These are phyloP conservation scores for Rhamnella rubrinervis DNA, from an alignment of 331 rosid species.

Conservation along the genomic window DNA sequence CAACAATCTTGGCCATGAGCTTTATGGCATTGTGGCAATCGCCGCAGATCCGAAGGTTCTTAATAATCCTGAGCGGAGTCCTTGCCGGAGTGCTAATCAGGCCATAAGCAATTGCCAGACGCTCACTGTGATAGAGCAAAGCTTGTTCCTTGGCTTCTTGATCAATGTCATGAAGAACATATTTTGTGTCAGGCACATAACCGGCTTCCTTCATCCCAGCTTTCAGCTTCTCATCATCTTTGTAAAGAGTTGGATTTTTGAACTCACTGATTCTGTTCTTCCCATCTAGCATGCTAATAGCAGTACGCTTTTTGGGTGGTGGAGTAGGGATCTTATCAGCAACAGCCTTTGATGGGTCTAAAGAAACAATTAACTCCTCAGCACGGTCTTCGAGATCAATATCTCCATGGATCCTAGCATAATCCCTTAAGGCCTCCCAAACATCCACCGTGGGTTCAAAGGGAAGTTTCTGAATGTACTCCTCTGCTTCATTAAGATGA, in stretches of 20 bases:
- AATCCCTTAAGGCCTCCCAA: constrained; percentile 67
- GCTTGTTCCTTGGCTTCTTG: constrained; percentile 98
- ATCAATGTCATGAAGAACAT: constrained; percentile 92
- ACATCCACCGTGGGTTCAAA: constrained; percentile 51
- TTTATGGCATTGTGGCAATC: constrained; percentile 93
- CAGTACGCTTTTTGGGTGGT: constrained; percentile 60
- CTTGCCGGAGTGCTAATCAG: constrained; percentile 89
- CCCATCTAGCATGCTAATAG: constrained; percentile 82
- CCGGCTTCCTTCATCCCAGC: constrained; percentile 74
- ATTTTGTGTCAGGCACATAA: constrained; percentile 86
- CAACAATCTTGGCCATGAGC: constrained; percentile 90
- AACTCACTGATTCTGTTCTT: constrained; percentile 67
- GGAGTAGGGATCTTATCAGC: constrained; percentile 68
- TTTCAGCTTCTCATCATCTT: constrained; percentile 87
- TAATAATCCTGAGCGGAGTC: constrained; percentile 80
- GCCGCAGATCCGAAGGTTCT: constrained; percentile 79
- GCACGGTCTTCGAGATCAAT: constrained; percentile 72
- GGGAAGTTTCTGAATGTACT: constrained; percentile 59
- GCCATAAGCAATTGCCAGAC: constrained; percentile 87
- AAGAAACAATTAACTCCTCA: constrained; percentile 64
- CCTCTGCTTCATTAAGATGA: constrained; percentile 65
- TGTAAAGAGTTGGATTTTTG: constrained; percentile 73
- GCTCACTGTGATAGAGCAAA: constrained; percentile 82
- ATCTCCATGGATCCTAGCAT: constrained; percentile 83
- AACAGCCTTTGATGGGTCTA: constrained; percentile 62